phyloP scores from a whole-genome alignment of 805 yeast species.

The Isabelozyma gotoi region DNA sequence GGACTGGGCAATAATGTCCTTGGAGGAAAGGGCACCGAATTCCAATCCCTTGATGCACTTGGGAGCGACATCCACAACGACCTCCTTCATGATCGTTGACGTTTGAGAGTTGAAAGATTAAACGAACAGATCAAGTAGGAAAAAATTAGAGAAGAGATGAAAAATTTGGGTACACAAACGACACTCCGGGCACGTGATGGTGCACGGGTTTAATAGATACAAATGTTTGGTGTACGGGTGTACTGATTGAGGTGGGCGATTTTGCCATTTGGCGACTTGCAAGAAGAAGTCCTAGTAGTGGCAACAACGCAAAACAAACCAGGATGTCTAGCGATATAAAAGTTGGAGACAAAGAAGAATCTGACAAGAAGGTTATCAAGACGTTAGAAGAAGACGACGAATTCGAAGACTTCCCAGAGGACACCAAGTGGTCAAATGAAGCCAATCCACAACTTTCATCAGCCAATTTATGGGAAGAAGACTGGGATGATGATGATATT shows the following conservation, averaged over 20 bases:
- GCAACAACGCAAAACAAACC: no score
- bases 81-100: constrained; percentile 39
- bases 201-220: no score
- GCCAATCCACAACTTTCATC: constrained; percentile 52
- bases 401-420: constrained; percentile 94
- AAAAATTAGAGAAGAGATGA: no score
- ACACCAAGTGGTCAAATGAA: constrained; percentile 68
- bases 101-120: not conserved
- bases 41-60: constrained; percentile 87
- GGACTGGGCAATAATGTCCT: constrained; percentile 88
- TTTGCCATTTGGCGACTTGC: no score
- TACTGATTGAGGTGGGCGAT: no score
- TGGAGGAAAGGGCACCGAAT: constrained; percentile 89
- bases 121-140: no score
- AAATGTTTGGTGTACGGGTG: no score
- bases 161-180: not conserved
- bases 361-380: constrained; percentile 54
- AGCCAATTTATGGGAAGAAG: constrained; percentile 87
- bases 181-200: not conserved
- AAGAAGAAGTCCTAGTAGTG: no score
- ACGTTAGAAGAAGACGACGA: constrained; percentile 95
- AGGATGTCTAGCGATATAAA: constrained; percentile 3
- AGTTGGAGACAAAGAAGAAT: constrained; percentile 28
- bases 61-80: constrained; percentile 78
- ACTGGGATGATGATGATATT: constrained; percentile 95